Evolutionary conservation across 2,329 filamentous ascomycete species (phyloP), one percentile per base, ranked within the genome.

Genomic region (Trichoderma semiorbis): DNA sequence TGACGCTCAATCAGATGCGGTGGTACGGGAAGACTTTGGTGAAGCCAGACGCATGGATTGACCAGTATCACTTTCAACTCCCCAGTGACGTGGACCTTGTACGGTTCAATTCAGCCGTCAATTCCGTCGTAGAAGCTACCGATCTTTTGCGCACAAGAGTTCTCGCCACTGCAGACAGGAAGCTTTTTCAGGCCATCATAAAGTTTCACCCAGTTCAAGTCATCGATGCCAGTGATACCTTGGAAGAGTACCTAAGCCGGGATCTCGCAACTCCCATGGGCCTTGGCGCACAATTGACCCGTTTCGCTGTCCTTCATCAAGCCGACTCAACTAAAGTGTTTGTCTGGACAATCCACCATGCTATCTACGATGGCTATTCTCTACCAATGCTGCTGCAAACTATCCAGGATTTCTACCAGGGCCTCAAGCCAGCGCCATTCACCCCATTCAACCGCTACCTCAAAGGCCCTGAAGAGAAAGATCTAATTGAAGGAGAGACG

Each of bases 11-110:
- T 30, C 64, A 67, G 7, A 57, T 67, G 64, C 24, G 64, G 39
- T 67, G 64, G 64, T 67, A 67, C 10, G 66, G 66, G 7, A 61
- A 58, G 36, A 69, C 66, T n/a, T 26, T 69, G n/a, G 36, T 61
- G 12, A 69, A 69, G 18, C 66, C 66, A 34, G 36, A 32, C 39
- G 66, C 66, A 16, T 69, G 36, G 34, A 50, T 69, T 47, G 66
- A 69, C 55, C 66, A 69, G 2, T 61, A 60, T 10, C 57, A 50
- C 66, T 69, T 69, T 61, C 36, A 26, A 26, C 57, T 69, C 7
- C 66, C 66, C 21, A 47, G 12, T 12, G 32, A 50, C 10, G 18
- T 69, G 32, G 26, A 69, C 12, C 26, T 61, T 24, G 34, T 18
- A 7, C 34, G 24, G 2, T 34, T 69, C 55, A 21, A 21, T 1